Evolutionary conservation across 2,329 filamentous ascomycete species (phyloP).

Genomic region (Penicillium sp.): DNA sequence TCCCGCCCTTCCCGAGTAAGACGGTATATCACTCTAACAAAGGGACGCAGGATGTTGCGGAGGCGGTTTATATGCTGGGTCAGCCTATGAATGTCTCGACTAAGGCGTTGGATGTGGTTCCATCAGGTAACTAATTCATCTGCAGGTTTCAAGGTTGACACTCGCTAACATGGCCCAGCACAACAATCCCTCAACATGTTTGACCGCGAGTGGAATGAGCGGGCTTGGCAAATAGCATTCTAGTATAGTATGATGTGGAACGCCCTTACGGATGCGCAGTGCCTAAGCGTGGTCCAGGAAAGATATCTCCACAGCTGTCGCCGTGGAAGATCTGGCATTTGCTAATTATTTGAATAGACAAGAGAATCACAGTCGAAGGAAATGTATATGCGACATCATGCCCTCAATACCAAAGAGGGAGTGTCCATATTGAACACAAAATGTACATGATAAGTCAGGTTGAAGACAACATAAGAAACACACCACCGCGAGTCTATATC

Average conservation of each 20-base stretch:
- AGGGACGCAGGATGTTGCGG: conserved; percentile 11
- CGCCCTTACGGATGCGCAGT: too few species aligned
- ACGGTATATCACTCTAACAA: too few species aligned
- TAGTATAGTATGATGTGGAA: too few species aligned
- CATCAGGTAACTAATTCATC: conserved; percentile 28
- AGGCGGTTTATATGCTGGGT: conserved; percentile 48
- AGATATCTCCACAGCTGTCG: background rate
- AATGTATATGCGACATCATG: conserved; percentile 20
- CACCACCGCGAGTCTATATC: conserved; percentile 8
- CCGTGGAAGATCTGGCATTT: conserved; percentile 6
- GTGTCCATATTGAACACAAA: conserved; percentile 13
- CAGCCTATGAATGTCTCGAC: conserved; percentile 45
- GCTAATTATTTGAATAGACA: conserved; percentile 19
- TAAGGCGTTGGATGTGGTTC: conserved; percentile 53
- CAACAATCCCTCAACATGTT: conserved; percentile 37
- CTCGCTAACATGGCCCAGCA: conserved; percentile 18
- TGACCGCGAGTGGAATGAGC: conserved; percentile 34
- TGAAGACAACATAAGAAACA: conserved; percentile 8
- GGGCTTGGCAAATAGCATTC: background rate
- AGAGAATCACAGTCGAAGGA: conserved; percentile 19
- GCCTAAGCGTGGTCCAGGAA: background rate
- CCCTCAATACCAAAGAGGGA: background rate
- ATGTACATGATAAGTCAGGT: conserved; percentile 18
- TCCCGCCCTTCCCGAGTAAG: too few species aligned
- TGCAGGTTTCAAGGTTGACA: background rate